Conservation (phyloP, 1,284 basidiomycete genomes). For the Malassezia psittaci region DNA sequence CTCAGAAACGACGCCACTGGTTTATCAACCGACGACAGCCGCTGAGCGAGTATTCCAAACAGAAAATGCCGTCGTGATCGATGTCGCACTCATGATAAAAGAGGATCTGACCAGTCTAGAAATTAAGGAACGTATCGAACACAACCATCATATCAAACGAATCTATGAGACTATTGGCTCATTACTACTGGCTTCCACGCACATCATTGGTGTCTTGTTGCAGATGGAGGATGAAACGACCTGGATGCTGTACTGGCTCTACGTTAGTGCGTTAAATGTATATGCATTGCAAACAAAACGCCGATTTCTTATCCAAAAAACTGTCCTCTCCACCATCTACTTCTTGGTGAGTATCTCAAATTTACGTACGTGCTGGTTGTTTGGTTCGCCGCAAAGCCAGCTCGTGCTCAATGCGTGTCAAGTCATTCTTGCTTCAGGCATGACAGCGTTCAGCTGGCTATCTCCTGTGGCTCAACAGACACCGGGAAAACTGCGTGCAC, state of each 20-base stretch:
- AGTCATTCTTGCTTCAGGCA: conserved; percentile 18
- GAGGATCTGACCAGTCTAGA: conserved; percentile 12
- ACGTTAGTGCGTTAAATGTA: conserved; percentile 26
- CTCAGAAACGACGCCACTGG: not conserved
- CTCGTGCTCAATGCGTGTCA: conserved; percentile 18
- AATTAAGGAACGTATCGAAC: conserved; percentile 6
- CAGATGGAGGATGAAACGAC: conserved; percentile 16
- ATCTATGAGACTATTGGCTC: conserved; percentile 22
- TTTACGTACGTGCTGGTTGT: conserved; percentile 30
- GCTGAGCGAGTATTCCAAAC: conserved; percentile 30
- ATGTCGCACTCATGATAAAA: conserved; percentile 38
- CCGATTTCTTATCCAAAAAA: conserved; percentile 38
- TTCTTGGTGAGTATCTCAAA: conserved; percentile 30
- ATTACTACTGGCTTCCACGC: conserved; percentile 19
- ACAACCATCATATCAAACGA: not conserved
- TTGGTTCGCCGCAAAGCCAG: not conserved
- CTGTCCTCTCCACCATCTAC: conserved; percentile 24
- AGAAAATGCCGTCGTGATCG: conserved; percentile 44
- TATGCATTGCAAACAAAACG: conserved; percentile 22
- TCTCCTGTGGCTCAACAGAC: conserved; percentile 26
- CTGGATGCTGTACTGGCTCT: conserved; percentile 30
- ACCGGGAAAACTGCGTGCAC: conserved; percentile 30
- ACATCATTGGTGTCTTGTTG: conserved; percentile 21
- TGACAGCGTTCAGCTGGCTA: conserved; percentile 26
- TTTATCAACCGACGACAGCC: not conserved